Percentiles rank a stretch among this genome's conserved stretches.
Evolutionary conservation across 306 rosid species (phyloP).

Genomic region (Medicago arabica): DNA sequence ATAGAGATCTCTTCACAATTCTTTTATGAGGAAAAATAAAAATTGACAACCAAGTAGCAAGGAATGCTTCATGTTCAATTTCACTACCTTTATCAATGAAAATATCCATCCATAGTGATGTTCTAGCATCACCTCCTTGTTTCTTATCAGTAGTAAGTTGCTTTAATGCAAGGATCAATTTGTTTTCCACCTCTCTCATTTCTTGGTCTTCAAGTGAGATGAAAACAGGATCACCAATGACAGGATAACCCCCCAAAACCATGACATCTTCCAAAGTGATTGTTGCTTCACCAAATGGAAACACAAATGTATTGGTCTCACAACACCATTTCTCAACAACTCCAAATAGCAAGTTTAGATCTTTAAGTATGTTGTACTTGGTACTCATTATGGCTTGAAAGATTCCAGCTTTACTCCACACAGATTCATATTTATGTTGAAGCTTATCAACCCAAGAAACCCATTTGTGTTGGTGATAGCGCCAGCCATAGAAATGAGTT

Average conservation of each 20-base stretch:
- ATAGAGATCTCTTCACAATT: conserved; percentile 33
- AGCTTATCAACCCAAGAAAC: conserved; percentile 43
- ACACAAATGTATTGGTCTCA: neutral
- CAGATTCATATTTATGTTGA: conserved; percentile 1
- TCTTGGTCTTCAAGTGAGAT: neutral
- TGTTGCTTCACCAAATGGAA: neutral
- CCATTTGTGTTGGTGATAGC: conserved; percentile 18
- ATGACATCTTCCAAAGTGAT: neutral
- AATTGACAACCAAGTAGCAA: conserved; percentile 58
- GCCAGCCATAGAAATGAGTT: conserved; percentile 44
- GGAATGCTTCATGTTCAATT: conserved; percentile 59
- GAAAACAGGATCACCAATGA: neutral
- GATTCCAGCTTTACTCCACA: conserved; percentile 57
- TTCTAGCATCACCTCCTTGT: neutral
- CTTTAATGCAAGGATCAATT: neutral
- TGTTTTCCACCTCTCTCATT: neutral
- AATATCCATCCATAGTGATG: conserved; percentile 44
- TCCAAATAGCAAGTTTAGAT: conserved; percentile 39
- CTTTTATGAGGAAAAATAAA: conserved; percentile 57
- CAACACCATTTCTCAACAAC: conserved; percentile 44
- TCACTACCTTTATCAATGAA: conserved; percentile 48
- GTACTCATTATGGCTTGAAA: conserved; percentile 22
- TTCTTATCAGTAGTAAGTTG: conserved; percentile 20
- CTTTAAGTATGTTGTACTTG: neutral
- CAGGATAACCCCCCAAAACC: neutral